phyloP scores from a whole-genome alignment of 1,139 yeast genomes.

The Zhuliangozyma blackwelliae region DNA sequence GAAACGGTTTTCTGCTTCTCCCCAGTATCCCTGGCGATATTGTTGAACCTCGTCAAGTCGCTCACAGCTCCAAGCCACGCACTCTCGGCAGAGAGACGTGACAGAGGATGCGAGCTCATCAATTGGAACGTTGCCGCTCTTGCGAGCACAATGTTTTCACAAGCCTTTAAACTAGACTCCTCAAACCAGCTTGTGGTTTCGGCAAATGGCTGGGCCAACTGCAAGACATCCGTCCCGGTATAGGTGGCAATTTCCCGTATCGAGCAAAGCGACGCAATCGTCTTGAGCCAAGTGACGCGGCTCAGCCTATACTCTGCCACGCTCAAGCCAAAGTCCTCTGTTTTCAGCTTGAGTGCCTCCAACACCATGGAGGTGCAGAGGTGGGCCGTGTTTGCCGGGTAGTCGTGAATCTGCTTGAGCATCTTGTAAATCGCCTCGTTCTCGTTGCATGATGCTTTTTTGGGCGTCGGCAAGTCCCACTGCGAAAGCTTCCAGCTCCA shows the following conservation, averaged over 20 bases:
- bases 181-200: slow-evolving; percentile 35
- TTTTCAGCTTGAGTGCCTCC: slow-evolving; percentile 14
- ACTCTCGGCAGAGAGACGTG: slow-evolving; percentile 4
- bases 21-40: slow-evolving; percentile 28
- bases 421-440: slow-evolving; percentile 45
- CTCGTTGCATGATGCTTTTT: slow-evolving; percentile 19
- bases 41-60: slow-evolving; percentile 42
- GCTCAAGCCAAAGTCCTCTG: slow-evolving; percentile 7
- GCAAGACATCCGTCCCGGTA: neutral
- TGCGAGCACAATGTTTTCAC: slow-evolving; percentile 40
- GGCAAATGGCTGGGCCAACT: slow-evolving; percentile 8
- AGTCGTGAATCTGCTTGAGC: slow-evolving; percentile 39
- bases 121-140: slow-evolving; percentile 34
- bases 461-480: slow-evolving; percentile 61
- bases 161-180: slow-evolving; percentile 24
- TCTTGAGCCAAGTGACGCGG: slow-evolving; percentile 26
- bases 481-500: slow-evolving; percentile 69
- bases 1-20: slow-evolving; percentile 49
- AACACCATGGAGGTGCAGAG: slow-evolving; percentile 18
- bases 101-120: slow-evolving; percentile 10
- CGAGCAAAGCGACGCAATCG: slow-evolving; percentile 30
- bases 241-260: slow-evolving; percentile 3
- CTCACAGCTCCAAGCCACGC: slow-evolving; percentile 26
- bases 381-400: slow-evolving; percentile 13
- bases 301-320: slow-evolving; percentile 14